These are phyloP conservation scores for Pseudozyma sp. DNA, from an alignment of 1,284 basidiomycete species.

Conservation along the genomic window DNA sequence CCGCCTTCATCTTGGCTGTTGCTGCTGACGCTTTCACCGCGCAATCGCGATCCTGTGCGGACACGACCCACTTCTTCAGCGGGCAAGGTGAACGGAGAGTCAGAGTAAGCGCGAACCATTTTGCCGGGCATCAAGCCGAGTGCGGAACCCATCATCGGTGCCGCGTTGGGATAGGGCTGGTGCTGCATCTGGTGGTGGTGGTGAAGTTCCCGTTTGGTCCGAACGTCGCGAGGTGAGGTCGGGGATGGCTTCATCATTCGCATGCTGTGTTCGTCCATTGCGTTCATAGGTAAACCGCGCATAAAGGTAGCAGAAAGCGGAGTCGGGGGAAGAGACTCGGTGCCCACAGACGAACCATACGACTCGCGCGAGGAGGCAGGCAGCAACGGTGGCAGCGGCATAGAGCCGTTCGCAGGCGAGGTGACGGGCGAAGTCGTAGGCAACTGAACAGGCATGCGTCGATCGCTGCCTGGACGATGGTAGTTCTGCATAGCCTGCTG, in stretches of 20 bases:
- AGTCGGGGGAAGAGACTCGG: conserved; percentile 41
- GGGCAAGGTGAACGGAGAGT: conserved; percentile 10
- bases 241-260: conserved; percentile 7
- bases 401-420: conserved; percentile 18
- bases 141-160: conserved; percentile 19
- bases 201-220: conserved; percentile 11
- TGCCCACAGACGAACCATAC: conserved; percentile 31
- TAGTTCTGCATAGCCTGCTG: background rate
- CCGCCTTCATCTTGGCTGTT: conserved; percentile 20
- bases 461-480: conserved; percentile 8
- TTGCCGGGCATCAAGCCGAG: conserved; percentile 36
- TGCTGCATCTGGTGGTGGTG: conserved; percentile 6
- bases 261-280: conserved; percentile 2
- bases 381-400: conserved; percentile 29
- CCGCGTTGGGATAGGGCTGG: background rate
- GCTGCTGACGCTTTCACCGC: conserved; percentile 35
- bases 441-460: conserved; percentile 11
- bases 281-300: conserved; percentile 18
- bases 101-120: conserved; percentile 40
- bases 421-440: conserved; percentile 27
- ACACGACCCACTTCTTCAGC: background rate
- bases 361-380: conserved; percentile 35
- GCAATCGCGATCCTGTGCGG: conserved; percentile 14
- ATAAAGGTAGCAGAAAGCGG: conserved; percentile 42
- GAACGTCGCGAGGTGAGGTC: conserved; percentile 16